A percentile compares a stretch with the other conserved stretches of the same genome.
Conservation (phyloP, 305 asterid genomes). For the Plantago coronopus region DNA sequence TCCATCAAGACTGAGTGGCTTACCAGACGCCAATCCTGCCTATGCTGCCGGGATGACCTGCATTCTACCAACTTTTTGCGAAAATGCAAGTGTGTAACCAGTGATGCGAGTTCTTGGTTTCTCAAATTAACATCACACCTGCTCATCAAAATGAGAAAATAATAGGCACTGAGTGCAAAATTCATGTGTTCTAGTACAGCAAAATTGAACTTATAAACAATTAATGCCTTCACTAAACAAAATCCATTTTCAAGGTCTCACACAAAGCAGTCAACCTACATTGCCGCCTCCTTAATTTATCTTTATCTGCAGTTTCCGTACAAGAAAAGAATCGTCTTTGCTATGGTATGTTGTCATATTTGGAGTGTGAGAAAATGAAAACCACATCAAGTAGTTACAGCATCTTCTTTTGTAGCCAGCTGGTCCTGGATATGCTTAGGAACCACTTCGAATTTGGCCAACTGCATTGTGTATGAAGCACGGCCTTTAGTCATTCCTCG, state of each 20-base stretch:
- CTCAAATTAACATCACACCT: too few relatives aligned
- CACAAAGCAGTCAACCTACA: constrained; percentile 19
- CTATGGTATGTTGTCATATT: neutral
- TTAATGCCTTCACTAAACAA: constrained; percentile 21
- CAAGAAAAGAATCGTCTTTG: constrained; percentile 18
- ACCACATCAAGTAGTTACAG: constrained; percentile 54
- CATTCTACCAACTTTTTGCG: too few relatives aligned
- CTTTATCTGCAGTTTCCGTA: constrained; percentile 13
- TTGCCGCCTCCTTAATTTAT: constrained; percentile 16
- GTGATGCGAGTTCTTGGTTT: too few relatives aligned
- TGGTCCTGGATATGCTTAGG: constrained; percentile 94
- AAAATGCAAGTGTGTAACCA: too few relatives aligned
- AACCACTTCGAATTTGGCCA: constrained; percentile 89
- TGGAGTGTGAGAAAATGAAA: neutral
- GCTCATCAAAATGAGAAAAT: neutral
- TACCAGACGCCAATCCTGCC: too few relatives aligned
- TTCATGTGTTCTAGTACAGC: neutral
- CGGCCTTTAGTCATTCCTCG: constrained; percentile 95
- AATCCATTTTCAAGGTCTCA: constrained; percentile 27
- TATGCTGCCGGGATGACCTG: too few relatives aligned
- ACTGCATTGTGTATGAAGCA: constrained; percentile 92
- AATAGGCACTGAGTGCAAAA: neutral
- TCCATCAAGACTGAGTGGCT: neutral
- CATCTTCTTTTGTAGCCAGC: constrained; percentile 69
- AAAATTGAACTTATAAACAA: constrained; percentile 2